A percentile compares a stretch with the other conserved stretches of the same genome.
These are phyloP conservation scores for Xylariomycetidae sp. DNA, from an alignment of 2,329 filamentous ascomycete species.

Conservation along the genomic window DNA sequence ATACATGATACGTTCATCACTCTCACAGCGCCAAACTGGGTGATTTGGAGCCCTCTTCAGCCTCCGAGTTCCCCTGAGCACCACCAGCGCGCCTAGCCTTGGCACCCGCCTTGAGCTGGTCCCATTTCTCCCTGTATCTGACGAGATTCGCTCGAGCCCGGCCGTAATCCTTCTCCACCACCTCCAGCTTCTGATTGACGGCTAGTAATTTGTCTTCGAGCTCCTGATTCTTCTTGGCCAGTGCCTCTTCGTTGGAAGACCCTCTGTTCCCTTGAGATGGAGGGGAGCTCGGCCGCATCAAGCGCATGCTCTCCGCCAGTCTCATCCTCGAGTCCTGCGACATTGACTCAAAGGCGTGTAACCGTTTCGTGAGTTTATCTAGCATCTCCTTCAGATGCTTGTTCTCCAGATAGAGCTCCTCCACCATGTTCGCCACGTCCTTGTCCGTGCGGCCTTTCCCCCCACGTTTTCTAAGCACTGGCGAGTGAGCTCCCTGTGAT, in stretches of 20 bases:
- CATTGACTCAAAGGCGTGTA: conserved; percentile 91
- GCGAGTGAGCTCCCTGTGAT: conserved; percentile 44
- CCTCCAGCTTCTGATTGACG: conserved; percentile 57
- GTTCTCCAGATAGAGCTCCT: conserved; percentile 88
- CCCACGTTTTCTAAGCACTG: conserved; percentile 35
- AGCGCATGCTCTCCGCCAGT: conserved; percentile 75
- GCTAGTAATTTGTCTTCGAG: conserved; percentile 62
- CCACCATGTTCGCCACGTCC: conserved; percentile 63
- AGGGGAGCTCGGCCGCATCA: conserved; percentile 55
- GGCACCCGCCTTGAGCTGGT: conserved; percentile 55
- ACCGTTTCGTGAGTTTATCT: conserved; percentile 77
- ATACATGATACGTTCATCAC: no score
- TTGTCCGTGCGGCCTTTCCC: conserved; percentile 37
- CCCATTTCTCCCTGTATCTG: conserved; percentile 58
- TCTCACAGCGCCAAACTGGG: conserved; percentile 7
- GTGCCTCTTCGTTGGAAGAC: conserved; percentile 38
- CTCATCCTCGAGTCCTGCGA: conserved; percentile 84
- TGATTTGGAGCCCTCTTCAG: conserved; percentile 14
- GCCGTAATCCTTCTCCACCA: conserved; percentile 58
- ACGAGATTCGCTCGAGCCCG: conserved; percentile 52
- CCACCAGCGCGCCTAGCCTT: conserved; percentile 42
- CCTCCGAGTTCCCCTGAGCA: conserved; percentile 12
- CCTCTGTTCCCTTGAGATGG: conserved; percentile 14
- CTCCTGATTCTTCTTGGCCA: conserved; percentile 52
- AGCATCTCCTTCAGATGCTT: conserved; percentile 77